Evolutionary conservation across 345 rosid species (phyloP).

Genomic region (Pistacia atlantica): DNA sequence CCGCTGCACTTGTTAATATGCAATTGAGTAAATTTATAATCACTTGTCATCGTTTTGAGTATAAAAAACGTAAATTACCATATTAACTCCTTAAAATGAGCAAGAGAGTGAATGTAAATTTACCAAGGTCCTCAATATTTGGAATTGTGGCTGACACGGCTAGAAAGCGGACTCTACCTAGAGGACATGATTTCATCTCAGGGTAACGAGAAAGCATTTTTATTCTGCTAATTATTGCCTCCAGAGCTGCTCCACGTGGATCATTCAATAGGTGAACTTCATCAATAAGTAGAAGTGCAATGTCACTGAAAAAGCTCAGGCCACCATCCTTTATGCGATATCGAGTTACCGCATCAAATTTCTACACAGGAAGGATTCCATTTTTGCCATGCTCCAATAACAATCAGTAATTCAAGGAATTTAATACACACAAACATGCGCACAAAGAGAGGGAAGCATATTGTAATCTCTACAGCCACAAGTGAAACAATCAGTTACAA

Average conservation of each 20-base stretch:
- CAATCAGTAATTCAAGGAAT: conserved; percentile 1
- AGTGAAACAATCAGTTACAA: not conserved
- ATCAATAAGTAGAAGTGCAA: conserved; percentile 84
- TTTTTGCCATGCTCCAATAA: not conserved
- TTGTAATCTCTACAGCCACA: not conserved
- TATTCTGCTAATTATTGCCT: conserved; percentile 94
- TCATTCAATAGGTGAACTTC: conserved; percentile 97
- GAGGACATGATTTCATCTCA: conserved; percentile 74
- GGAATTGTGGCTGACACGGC: conserved; percentile 98
- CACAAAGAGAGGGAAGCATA: conserved; percentile 1
- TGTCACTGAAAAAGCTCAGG: conserved; percentile 91
- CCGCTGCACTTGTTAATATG: conserved; percentile 56
- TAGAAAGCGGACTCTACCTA: conserved; percentile 74
- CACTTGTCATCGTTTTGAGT: conserved; percentile 1
- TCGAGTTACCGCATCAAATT: conserved; percentile 94
- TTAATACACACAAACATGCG: not conserved
- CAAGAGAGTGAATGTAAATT: conserved; percentile 18
- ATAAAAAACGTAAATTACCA: conserved; percentile 7
- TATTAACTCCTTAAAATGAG: conserved; percentile 10
- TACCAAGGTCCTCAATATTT: conserved; percentile 92
- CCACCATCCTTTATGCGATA: conserved; percentile 91
- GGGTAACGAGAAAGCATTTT: conserved; percentile 80
- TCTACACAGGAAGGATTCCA: conserved; percentile 43
- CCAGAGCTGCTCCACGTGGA: conserved; percentile 92
- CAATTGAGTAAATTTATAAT: conserved; percentile 18